A percentile compares a stretch with the other conserved stretches of the same genome.
Conservation (phyloP, 1,139 yeast species). For the Yamadazyma sp. region DNA sequence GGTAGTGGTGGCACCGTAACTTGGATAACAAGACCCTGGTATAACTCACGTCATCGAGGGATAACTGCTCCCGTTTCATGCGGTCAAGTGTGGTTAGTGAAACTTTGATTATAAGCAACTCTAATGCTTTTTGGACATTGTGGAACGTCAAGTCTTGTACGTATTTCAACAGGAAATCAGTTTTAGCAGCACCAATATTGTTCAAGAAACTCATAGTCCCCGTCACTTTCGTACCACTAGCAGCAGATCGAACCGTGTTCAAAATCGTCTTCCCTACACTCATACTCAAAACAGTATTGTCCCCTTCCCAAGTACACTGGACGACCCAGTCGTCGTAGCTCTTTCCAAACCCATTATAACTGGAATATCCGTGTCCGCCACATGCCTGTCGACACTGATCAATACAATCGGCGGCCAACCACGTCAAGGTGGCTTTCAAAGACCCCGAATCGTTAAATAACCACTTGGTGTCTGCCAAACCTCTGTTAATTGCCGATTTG, state of each 20-base stretch:
- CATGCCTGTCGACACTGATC: slow-evolving; percentile 50
- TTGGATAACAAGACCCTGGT: slow-evolving; percentile 58
- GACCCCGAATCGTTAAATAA: slow-evolving; percentile 47
- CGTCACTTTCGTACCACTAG: slow-evolving; percentile 23
- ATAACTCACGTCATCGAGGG: slow-evolving; percentile 47
- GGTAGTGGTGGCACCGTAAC: slow-evolving; percentile 42
- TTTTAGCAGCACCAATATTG: slow-evolving; percentile 26
- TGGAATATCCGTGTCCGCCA: slow-evolving; percentile 52
- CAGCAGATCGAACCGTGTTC: slow-evolving; percentile 27
- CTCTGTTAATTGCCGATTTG: slow-evolving; percentile 28
- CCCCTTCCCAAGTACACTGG: slow-evolving; percentile 56
- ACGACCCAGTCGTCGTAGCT: slow-evolving; percentile 51
- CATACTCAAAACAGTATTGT: slow-evolving; percentile 46
- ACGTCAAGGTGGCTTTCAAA: slow-evolving; percentile 45
- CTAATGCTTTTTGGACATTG: slow-evolving; percentile 35
- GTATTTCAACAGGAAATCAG: slow-evolving; percentile 22
- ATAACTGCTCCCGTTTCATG: slow-evolving; percentile 21
- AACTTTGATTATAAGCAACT: slow-evolving; percentile 39
- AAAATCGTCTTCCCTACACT: slow-evolving; percentile 44
- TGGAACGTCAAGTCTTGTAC: slow-evolving; percentile 28
- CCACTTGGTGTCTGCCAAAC: slow-evolving; percentile 39
- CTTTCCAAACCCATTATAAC: slow-evolving; percentile 47
- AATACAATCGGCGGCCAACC: slow-evolving; percentile 47
- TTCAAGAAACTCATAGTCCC: slow-evolving; percentile 37
- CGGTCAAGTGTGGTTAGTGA: slow-evolving; percentile 26